Conservation (phyloP, 2,329 filamentous ascomycete species). For the Penicillium sp. region DNA sequence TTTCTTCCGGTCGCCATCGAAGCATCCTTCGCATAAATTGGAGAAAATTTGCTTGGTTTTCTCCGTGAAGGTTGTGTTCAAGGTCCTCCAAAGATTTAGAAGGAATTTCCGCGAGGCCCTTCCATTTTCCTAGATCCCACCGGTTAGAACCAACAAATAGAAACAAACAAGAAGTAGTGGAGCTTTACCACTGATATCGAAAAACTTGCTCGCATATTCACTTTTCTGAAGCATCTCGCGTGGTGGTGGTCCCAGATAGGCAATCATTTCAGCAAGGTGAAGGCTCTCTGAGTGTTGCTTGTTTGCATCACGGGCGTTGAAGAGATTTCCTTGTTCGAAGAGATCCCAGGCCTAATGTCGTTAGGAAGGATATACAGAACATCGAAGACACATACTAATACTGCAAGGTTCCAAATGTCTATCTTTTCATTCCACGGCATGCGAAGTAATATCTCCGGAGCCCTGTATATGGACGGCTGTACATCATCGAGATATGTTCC, state of each 20-base stretch:
- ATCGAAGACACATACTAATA: constrained; percentile 13
- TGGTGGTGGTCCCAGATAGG: constrained; percentile 36
- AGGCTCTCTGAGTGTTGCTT: constrained; percentile 12
- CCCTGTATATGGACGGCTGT: constrained; percentile 21
- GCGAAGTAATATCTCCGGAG: constrained; percentile 22
- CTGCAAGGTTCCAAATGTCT: constrained; percentile 26
- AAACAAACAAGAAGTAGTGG: background rate
- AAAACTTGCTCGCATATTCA: constrained; percentile 15
- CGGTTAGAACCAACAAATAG: constrained; percentile 3
- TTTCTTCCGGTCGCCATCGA: constrained; percentile 13
- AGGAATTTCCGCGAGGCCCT: constrained; percentile 9
- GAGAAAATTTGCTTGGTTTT: constrained; percentile 14
- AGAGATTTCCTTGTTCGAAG: constrained; percentile 19
- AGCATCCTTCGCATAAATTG: constrained; percentile 20
- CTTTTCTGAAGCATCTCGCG: constrained; percentile 32
- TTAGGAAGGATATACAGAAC: background rate
- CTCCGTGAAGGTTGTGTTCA: constrained; percentile 10
- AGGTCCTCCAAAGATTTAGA: constrained; percentile 13
- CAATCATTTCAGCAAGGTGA: constrained; percentile 36
- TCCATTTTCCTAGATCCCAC: constrained; percentile 15
- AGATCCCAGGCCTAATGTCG: constrained; percentile 20
- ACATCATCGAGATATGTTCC: constrained; percentile 11
- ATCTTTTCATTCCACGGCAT: constrained; percentile 23
- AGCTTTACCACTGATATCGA: constrained; percentile 14
- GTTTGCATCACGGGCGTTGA: constrained; percentile 13